Percentiles rank a stretch among this genome's conserved stretches.
Evolutionary conservation across 257 asterid species (phyloP).

Genomic region (Fraxinus anomala): DNA sequence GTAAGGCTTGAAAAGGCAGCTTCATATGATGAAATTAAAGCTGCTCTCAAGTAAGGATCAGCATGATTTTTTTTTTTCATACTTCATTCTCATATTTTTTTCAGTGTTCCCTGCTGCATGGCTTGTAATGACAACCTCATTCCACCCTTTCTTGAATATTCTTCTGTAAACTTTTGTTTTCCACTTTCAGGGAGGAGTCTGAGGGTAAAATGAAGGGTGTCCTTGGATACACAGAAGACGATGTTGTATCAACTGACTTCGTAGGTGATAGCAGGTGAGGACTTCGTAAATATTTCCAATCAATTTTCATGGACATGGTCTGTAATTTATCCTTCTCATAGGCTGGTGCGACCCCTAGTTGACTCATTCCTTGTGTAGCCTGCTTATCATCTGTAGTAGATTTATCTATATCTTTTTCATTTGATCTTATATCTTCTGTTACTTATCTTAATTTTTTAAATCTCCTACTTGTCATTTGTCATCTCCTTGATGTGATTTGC

Average conservation of each 20-base stretch:
- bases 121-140: too few species aligned
- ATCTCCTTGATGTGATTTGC: not conserved
- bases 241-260: conserved; percentile 61
- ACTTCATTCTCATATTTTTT: too few species aligned
- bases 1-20: conserved; percentile 54
- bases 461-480: not conserved
- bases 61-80: not conserved
- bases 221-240: conserved; percentile 68
- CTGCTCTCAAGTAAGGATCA: conserved; percentile 48
- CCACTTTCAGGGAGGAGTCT: conserved; percentile 45
- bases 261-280: conserved; percentile 55
- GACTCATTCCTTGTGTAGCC: not conserved
- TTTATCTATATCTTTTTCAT: not conserved
- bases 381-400: not conserved
- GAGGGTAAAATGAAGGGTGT: conserved; percentile 55
- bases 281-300: not conserved
- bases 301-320: not conserved
- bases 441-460: too few species aligned
- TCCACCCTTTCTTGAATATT: not conserved
- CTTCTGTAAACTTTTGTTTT: not conserved
- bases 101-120: too few species aligned
- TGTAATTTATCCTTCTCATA: not conserved
- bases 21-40: conserved; percentile 56
- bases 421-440: not conserved
- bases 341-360: too few species aligned